Conservation (phyloP, 345 rosid genomes). For the Pseudoturritis turrita region DNA sequence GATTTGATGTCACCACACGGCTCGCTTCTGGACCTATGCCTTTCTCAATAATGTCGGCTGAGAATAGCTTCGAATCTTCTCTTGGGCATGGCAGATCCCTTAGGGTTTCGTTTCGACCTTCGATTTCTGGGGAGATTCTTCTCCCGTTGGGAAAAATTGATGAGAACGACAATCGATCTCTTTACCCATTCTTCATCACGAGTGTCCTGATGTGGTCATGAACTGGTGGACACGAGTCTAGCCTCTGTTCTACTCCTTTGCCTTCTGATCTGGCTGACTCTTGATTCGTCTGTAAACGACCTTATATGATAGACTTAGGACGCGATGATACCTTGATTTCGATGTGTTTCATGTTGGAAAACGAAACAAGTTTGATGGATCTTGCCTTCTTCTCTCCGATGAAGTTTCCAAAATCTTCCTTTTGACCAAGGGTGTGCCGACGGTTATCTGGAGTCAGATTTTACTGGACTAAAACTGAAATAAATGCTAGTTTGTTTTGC, state of each 20-base stretch:
- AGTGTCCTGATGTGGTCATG: background rate
- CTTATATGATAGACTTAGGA: conserved; percentile 2
- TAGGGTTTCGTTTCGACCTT: conserved; percentile 3
- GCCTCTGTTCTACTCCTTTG: background rate
- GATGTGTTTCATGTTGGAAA: background rate
- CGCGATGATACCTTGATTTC: background rate
- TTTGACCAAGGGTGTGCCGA: background rate
- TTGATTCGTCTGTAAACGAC: no score
- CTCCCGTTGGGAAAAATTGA: background rate
- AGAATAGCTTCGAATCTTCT: background rate
- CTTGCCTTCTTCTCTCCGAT: background rate
- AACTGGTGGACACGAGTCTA: background rate
- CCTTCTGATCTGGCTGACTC: background rate
- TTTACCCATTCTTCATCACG: no score
- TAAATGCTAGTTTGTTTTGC: background rate
- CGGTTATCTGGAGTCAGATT: background rate
- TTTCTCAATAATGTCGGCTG: no score
- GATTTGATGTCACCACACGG: no score
- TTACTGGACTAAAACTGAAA: background rate
- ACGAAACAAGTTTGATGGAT: background rate
- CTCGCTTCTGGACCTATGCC: no score
- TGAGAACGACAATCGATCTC: no score
- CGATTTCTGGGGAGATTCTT: no score
- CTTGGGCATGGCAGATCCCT: conserved; percentile 9
- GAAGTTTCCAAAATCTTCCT: background rate